Conservation (phyloP, 148 eudicot genomes). For the Rheum nobile region DNA sequence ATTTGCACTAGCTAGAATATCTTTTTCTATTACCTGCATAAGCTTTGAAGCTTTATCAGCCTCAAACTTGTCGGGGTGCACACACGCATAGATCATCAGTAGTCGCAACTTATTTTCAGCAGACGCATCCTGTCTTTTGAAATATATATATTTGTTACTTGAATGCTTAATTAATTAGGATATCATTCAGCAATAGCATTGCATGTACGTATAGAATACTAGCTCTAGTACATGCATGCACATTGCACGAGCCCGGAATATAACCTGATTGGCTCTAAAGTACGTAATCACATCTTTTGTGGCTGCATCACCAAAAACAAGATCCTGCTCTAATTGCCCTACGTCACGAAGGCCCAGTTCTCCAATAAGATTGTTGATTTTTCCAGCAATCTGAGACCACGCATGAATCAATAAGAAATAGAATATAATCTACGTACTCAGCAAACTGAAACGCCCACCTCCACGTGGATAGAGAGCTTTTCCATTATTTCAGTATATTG, state of each 20-base stretch:
- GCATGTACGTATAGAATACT: no score
- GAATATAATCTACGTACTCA: not conserved
- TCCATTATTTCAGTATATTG: constrained; percentile 86
- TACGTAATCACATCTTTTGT: constrained; percentile 74
- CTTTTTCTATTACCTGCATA: constrained; percentile 68
- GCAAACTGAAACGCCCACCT: constrained; percentile 35
- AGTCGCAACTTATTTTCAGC: constrained; percentile 73
- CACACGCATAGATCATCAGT: constrained; percentile 77
- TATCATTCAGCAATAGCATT: no score
- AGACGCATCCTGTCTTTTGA: constrained; percentile 38
- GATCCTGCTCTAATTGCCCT: constrained; percentile 97
- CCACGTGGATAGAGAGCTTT: constrained; percentile 78
- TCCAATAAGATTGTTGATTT: constrained; percentile 62
- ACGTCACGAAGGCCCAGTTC: constrained; percentile 73
- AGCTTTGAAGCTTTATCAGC: constrained; percentile 88
- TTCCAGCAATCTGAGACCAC: constrained; percentile 77
- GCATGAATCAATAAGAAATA: not conserved
- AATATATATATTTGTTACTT: not conserved
- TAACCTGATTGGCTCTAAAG: constrained; percentile 60
- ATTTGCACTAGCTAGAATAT: no score
- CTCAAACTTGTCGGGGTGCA: constrained; percentile 97
- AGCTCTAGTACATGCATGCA: no score
- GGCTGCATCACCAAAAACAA: constrained; percentile 95
- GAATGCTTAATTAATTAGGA: not conserved
- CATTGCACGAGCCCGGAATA: not conserved